Evolutionary conservation across 75 land plant genomes (phyloP).

Genomic region (Isoetes taiwanensis): DNA sequence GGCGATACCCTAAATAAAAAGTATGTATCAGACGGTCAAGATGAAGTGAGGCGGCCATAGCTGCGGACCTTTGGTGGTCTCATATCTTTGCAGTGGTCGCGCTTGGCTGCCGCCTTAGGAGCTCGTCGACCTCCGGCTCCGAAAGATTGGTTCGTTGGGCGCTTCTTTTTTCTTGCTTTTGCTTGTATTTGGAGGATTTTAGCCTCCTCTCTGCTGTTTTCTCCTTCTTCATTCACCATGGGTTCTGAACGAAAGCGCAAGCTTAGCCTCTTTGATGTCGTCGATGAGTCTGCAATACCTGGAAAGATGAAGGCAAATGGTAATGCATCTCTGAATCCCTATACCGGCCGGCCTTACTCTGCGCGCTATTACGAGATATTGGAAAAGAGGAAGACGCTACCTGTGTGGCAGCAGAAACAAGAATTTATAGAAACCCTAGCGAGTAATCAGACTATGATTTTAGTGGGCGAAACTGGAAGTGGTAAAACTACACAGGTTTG

Average conservation of each 20-base stretch:
- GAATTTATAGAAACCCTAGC: constrained; percentile 61
- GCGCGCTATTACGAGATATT: constrained; percentile 72
- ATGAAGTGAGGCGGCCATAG: too few relatives aligned
- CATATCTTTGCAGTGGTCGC: too few relatives aligned
- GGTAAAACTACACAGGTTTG: constrained; percentile 93
- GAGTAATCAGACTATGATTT: constrained; percentile 55
- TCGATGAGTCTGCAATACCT: constrained; percentile 51
- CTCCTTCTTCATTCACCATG: too few relatives aligned
- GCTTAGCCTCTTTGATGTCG: constrained; percentile 92
- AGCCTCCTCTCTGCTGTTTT: too few relatives aligned
- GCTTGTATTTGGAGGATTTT: too few relatives aligned
- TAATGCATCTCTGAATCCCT: constrained; percentile 30
- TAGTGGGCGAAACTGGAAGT: constrained; percentile 94
- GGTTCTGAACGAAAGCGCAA: constrained; percentile 87
- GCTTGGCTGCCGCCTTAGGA: too few relatives aligned
- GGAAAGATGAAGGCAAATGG: constrained; percentile 38
- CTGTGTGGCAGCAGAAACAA: constrained; percentile 88
- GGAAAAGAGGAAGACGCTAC: constrained; percentile 79
- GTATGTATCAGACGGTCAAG: too few relatives aligned
- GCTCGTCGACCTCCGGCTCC: too few relatives aligned
- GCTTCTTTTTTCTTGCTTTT: too few relatives aligned
- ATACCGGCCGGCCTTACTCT: constrained; percentile 74
- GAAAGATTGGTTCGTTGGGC: too few relatives aligned
- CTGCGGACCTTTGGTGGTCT: too few relatives aligned
- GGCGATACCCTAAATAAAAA: too few relatives aligned